Base-by-base conservation (phyloP, 371 early-diverging fungal genomes). In the Dentiscutata heterogama region DNA sequence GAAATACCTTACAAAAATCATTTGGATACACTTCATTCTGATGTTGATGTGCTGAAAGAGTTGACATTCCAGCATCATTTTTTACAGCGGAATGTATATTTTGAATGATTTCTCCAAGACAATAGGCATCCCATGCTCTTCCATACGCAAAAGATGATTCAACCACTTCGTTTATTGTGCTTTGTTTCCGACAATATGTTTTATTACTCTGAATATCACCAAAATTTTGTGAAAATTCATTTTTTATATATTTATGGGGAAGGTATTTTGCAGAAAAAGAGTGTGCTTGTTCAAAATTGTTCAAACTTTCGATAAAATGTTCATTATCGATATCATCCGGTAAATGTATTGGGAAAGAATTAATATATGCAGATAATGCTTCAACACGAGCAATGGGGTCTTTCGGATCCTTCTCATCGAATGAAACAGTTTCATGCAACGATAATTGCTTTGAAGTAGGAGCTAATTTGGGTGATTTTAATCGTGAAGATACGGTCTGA, bases 111-210 rank as follows among this genome's bases (percentile, higher is more conserved):
- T 87, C 82, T 3, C 92, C 91, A 20, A 92, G 82, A 77, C 91
- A 89, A 29, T 85, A 85, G 74, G 91, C 88, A 77, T 93, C 93
- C 82, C 91, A 87, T 5, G 91, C 89, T 42, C 91, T 85, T 85
- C 84, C 86, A 64, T 86, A 87, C 46, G 82, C 85, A 27, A 87
- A 87, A 11, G 83, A 82, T 5, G 85, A 79, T 42, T 83, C 81
- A 5, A 78, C 63, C 10, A 10, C 3, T 70, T 70, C 46, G 25
- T 16, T 18, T 22, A 46, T 25, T 14, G 20, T 13, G 22, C 42
- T 22, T 70, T 70, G 42, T 70, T 46, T 46, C 8, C 20, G 58
- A 58, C 13, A 54, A 54, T 56, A 56, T 20, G 14, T 14, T 2
- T 35, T 35, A 35, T 11, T 46, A 46, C 46, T 46, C 46, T 46